Evolutionary conservation across 371 early-diverging fungal genomes (phyloP).

Genomic region (Entomophthora muscae): DNA sequence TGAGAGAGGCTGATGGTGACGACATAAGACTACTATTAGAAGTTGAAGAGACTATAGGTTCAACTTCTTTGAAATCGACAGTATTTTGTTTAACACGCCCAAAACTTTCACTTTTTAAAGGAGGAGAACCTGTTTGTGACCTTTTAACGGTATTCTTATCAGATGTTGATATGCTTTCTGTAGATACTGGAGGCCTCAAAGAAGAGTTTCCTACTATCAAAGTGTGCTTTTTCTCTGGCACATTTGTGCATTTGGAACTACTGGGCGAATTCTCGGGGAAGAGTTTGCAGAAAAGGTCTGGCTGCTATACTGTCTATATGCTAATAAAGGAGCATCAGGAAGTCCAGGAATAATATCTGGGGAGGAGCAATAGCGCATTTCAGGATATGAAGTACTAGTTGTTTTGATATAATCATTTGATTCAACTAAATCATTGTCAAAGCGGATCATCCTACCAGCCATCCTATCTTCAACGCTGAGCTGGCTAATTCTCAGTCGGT

Average conservation of each 20-base stretch:
- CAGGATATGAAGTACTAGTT: slow-evolving; percentile 46
- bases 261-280: neutral
- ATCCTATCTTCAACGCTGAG: slow-evolving; percentile 44
- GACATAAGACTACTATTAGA: neutral
- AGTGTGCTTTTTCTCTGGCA: no score
- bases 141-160: no score
- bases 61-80: neutral
- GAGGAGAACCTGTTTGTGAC: no score
- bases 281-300: neutral
- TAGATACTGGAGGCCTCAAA: neutral
- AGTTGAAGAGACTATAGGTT: neutral
- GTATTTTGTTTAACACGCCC: neutral
- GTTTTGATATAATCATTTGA: slow-evolving; percentile 59
- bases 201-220: neutral
- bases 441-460: slow-evolving; percentile 52
- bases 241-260: no score
- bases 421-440: slow-evolving; percentile 35
- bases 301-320: neutral
- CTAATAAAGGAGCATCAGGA: slow-evolving; percentile 5
- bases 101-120: neutral
- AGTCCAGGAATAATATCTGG: slow-evolving; percentile 21
- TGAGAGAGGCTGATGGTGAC: neutral
- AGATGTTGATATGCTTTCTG: no score
- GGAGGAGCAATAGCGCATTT: slow-evolving; percentile 47
- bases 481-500: slow-evolving; percentile 59